Evolutionary conservation across 805 yeast genomes (phyloP).

Genomic region (Cyberlindnera veronae): DNA sequence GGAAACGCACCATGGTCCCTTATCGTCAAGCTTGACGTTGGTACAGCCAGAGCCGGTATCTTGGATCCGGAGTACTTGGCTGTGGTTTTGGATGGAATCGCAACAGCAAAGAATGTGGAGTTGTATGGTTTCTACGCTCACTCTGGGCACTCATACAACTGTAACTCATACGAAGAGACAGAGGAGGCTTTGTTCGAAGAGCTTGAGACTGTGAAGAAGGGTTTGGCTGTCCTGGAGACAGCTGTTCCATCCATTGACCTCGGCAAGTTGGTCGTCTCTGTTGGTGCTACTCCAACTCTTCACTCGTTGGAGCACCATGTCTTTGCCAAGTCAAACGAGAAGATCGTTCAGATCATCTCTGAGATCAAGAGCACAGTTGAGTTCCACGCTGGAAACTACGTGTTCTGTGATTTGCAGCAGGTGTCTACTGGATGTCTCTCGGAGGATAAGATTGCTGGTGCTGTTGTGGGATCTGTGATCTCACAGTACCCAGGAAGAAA

Average conservation of each 20-base stretch:
- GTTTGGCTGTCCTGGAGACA: slow-evolving; percentile 36
- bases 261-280: slow-evolving; percentile 49
- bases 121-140: slow-evolving; percentile 73
- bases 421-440: slow-evolving; percentile 61
- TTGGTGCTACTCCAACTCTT: slow-evolving; percentile 82
- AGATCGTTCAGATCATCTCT: slow-evolving; percentile 15
- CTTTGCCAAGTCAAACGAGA: slow-evolving; percentile 12
- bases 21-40: slow-evolving; percentile 68
- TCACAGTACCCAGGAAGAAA: slow-evolving; percentile 57
- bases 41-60: slow-evolving; percentile 68
- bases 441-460: slow-evolving; percentile 43
- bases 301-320: slow-evolving; percentile 46
- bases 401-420: slow-evolving; percentile 73
- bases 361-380: slow-evolving; percentile 47
- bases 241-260: slow-evolving; percentile 37
- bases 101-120: slow-evolving; percentile 33
- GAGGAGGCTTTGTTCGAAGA: slow-evolving; percentile 50
- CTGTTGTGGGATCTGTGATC: slow-evolving; percentile 55
- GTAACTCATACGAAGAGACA: slow-evolving; percentile 44
- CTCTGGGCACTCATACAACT: slow-evolving; percentile 71
- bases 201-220: slow-evolving; percentile 51
- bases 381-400: slow-evolving; percentile 79
- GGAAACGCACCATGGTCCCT: slow-evolving; percentile 49
- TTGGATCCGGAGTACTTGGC: slow-evolving; percentile 32
- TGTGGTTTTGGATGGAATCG: slow-evolving; percentile 33